These are phyloP conservation scores for Mimosa pudica DNA, from an alignment of 306 rosid species.

Conservation along the genomic window DNA sequence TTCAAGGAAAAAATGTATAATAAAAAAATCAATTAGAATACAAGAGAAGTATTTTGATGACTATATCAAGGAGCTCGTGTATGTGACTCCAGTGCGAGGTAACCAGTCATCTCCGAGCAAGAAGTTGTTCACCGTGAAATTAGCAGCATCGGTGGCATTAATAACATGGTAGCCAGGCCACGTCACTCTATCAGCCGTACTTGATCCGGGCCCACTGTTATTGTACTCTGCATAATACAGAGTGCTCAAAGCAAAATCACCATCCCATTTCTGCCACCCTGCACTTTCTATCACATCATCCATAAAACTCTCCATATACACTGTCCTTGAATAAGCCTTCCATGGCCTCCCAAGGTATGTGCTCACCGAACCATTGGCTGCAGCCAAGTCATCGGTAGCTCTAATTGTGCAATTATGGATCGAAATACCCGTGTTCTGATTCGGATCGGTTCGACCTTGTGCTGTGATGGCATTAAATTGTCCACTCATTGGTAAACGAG, in stretches of 20 bases:
- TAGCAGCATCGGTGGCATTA: conserved; percentile 64
- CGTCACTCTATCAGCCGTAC: conserved; percentile 52
- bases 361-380: background rate
- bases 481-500: conserved; percentile 76
- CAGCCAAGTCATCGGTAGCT: conserved; percentile 63
- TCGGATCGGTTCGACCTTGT: conserved; percentile 80
- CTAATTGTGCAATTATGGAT: conserved; percentile 70
- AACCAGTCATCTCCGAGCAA: conserved; percentile 77
- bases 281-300: conserved; percentile 47
- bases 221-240: conserved; percentile 77
- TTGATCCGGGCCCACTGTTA: conserved; percentile 70
- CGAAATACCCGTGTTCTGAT: conserved; percentile 78
- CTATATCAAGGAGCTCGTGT: conserved; percentile 36
- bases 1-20: background rate
- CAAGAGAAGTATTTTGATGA: background rate
- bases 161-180: conserved; percentile 78
- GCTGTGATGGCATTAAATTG: conserved; percentile 96
- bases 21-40: conserved; percentile 5
- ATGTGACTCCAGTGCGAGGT: conserved; percentile 77
- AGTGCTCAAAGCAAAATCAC: conserved; percentile 70
- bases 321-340: conserved; percentile 82
- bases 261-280: conserved; percentile 88
- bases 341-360: conserved; percentile 89
- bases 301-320: conserved; percentile 66
- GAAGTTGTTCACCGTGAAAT: conserved; percentile 67